Evolutionary conservation across 2,329 filamentous ascomycete genomes (phyloP), one percentile per base, ranked within the genome.

Genomic region (Boeremia lycopersici): DNA sequence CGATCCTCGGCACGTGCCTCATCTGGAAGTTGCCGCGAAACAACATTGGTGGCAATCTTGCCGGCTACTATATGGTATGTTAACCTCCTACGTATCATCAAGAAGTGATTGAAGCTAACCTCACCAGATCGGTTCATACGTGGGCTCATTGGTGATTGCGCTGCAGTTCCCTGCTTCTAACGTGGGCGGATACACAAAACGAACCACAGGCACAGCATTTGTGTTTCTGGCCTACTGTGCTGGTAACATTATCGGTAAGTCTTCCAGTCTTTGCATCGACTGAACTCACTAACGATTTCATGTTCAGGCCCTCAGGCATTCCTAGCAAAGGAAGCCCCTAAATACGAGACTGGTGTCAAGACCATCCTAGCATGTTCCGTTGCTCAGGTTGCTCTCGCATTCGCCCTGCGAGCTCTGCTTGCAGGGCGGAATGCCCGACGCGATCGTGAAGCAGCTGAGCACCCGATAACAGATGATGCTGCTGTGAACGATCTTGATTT

Each of bases 261-360:
- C 19, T 2, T 23, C 19, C 19, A 23, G 19, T 23, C 19, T 5
- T 23, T 23, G 19, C 19, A 23, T 23, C 19, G 19, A 23, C 19
- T 5, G 19, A 23, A 23, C 5, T 2, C 5, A 23, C 19, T 23
- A 5, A 23, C 19, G 5, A 23, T 23, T 23, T 23, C 19, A 23
- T 5, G 2, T 23, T 5, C 19, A 23, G 19, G 19, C 19, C 78
- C 77, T 2, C 77, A 80, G 40, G 79, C 79, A 0, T 82, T 82
- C 60, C 55, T 81, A 2, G 73, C 71, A 0, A 46, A 62, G 0
- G 81, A 83, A 58, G 72, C 79, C 0, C 81, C 81, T 0, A 63
- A 76, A 0, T 85, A 85, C 28, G 69, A 73, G 28, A 84, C 82
- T 0, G 83, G 82, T 1, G 83, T 79, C 46, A 82, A 79, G 51